phyloP scores from a whole-genome alignment of 768 basidiomycete species.

The Hortiboletus flavorubellus region DNA sequence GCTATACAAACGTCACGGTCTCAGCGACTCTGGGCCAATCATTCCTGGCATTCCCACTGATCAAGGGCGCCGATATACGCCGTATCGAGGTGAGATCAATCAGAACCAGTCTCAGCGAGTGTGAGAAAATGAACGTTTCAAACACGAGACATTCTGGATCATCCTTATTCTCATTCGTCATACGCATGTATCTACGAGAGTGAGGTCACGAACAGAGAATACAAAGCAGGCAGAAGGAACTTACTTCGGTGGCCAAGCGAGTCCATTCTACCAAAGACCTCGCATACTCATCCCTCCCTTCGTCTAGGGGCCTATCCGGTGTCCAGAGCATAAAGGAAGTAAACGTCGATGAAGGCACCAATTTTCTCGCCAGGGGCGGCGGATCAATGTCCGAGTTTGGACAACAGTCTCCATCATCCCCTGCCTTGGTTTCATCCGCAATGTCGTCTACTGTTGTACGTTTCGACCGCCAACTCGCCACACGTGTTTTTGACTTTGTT shows the following conservation, averaged over 20 bases:
- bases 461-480: conserved; percentile 14
- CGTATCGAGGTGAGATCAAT: no score
- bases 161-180: conserved; percentile 13
- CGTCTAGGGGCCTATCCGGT: conserved; percentile 67
- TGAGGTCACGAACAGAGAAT: background rate
- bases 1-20: no score
- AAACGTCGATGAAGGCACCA: conserved; percentile 55
- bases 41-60: no score
- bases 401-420: conserved; percentile 23
- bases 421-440: conserved; percentile 23
- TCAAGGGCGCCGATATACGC: no score
- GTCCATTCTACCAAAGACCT: conserved; percentile 72
- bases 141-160: background rate
- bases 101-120: no score
- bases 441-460: conserved; percentile 30
- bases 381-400: background rate
- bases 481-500: conserved; percentile 14
- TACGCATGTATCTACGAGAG: conserved; percentile 25
- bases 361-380: conserved; percentile 25
- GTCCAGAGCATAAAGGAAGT: conserved; percentile 72
- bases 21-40: no score
- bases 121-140: background rate
- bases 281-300: conserved; percentile 67
- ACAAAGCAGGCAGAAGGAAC: conserved; percentile 8
- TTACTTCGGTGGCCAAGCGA: conserved; percentile 57